Conservation (phyloP, 2,329 filamentous ascomycete species). For the Pseudogymnoascus sp. region DNA sequence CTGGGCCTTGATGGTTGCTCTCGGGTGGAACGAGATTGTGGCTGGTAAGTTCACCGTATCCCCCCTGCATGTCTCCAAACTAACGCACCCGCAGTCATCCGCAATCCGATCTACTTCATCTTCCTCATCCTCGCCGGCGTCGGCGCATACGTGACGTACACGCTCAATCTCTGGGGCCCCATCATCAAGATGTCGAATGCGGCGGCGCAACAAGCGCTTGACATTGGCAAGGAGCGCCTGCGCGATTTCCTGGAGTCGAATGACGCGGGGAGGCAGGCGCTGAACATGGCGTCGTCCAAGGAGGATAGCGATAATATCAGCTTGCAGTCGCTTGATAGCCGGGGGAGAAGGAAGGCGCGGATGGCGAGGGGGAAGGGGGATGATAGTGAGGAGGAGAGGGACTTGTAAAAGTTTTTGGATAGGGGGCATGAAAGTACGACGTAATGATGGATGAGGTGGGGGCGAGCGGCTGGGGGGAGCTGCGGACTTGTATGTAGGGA, state of each 20-base stretch:
- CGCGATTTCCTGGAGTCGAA: slow-evolving; percentile 82
- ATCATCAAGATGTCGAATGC: slow-evolving; percentile 94
- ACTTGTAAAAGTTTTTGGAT: neutral
- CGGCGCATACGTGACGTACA: slow-evolving; percentile 83
- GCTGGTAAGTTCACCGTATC: slow-evolving; percentile 57
- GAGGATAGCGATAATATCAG: slow-evolving; percentile 43
- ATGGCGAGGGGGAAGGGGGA: slow-evolving; percentile 5
- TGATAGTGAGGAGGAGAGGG: slow-evolving; percentile 6
- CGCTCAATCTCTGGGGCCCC: slow-evolving; percentile 88
- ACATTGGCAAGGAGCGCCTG: slow-evolving; percentile 85
- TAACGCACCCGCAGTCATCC: slow-evolving; percentile 56
- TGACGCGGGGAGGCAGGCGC: slow-evolving; percentile 76
- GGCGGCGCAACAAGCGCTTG: slow-evolving; percentile 74
- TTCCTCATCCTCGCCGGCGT: slow-evolving; percentile 70
- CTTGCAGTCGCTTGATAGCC: slow-evolving; percentile 53
- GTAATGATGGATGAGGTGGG: neutral
- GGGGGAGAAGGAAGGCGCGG: slow-evolving; percentile 41
- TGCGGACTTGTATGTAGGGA: neutral
- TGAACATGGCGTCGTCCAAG: slow-evolving; percentile 58
- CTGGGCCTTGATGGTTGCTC: slow-evolving; percentile 75
- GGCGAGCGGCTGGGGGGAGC: neutral
- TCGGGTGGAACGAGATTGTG: slow-evolving; percentile 98
- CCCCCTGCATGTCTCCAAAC: neutral
- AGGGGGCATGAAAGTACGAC: neutral
- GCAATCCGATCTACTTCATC: slow-evolving; percentile 89